phyloP scores from a whole-genome alignment of 139 green algal species.

The Picochlorum sp. region DNA sequence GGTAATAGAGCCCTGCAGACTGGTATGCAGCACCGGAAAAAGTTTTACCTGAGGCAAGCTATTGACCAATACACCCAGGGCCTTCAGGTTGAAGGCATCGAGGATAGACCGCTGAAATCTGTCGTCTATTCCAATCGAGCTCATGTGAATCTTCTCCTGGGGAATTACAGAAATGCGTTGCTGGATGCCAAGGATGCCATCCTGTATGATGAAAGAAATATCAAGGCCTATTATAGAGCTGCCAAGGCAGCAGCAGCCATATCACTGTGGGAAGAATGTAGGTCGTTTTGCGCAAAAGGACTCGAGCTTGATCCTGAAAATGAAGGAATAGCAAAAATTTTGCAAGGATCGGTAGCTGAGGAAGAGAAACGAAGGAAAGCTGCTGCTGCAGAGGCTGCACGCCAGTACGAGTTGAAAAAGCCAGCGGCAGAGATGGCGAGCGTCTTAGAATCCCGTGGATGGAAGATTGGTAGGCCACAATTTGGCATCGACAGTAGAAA shows the following conservation, averaged over 20 bases:
- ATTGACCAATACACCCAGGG: slow-evolving; percentile 64
- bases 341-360: slow-evolving; percentile 12
- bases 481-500: slow-evolving; percentile 34
- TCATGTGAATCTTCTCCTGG: slow-evolving; percentile 68
- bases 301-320: slow-evolving; percentile 45
- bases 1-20: slow-evolving; percentile 66
- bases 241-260: slow-evolving; percentile 62
- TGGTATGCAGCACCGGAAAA: slow-evolving; percentile 60
- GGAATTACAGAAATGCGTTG: slow-evolving; percentile 66
- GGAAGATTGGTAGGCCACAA: slow-evolving; percentile 42
- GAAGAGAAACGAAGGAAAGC: slow-evolving; percentile 7
- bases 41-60: slow-evolving; percentile 63
- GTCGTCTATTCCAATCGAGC: slow-evolving; percentile 64
- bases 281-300: slow-evolving; percentile 41
- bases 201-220: slow-evolving; percentile 33
- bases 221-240: slow-evolving; percentile 67
- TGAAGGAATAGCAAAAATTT: slow-evolving; percentile 44
- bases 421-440: slow-evolving; percentile 35
- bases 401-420: slow-evolving; percentile 10
- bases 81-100: slow-evolving; percentile 28
- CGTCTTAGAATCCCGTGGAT: slow-evolving; percentile 27
- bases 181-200: slow-evolving; percentile 44
- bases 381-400: slow-evolving; percentile 9
- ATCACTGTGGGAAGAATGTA: slow-evolving; percentile 36
- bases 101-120: slow-evolving; percentile 27